Evolutionary conservation across 1,284 basidiomycete genomes (phyloP).

Genomic region (Microstroma glucosiphilum): DNA sequence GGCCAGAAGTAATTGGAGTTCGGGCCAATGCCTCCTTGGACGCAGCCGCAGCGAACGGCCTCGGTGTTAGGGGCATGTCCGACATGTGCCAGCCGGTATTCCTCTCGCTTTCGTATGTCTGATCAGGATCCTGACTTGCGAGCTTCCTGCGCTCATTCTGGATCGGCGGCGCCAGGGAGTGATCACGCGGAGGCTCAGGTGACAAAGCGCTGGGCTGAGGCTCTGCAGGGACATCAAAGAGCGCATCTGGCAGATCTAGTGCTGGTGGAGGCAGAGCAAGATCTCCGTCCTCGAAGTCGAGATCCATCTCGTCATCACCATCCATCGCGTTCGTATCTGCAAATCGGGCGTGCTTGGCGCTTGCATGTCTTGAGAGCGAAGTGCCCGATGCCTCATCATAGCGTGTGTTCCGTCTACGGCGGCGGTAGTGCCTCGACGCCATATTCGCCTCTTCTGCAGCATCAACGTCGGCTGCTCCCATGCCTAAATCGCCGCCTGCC

Average conservation of each 20-base stretch:
- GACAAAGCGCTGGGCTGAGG: no score
- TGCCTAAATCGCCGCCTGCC: constrained; percentile 39
- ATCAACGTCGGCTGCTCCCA: constrained; percentile 6
- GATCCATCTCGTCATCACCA: not conserved
- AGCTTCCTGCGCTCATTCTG: no score
- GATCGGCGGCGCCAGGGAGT: no score
- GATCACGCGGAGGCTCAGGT: no score
- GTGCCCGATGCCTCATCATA: no score
- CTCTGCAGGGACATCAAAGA: no score
- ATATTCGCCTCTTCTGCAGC: no score
- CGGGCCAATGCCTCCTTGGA: not conserved
- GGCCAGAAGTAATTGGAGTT: no score
- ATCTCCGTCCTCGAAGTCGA: constrained; percentile 29
- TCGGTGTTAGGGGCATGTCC: constrained; percentile 44
- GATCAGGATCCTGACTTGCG: not conserved
- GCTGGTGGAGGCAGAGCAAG: constrained; percentile 43
- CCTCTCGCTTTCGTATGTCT: constrained; percentile 31
- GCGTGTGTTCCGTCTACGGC: no score
- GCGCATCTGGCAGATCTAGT: constrained; percentile 20
- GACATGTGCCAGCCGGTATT: constrained; percentile 40
- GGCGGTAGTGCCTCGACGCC: no score
- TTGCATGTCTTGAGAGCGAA: no score
- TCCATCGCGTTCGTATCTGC: constrained; percentile 2
- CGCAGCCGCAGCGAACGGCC: not conserved
- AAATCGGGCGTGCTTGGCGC: not conserved